Conservation (phyloP, 2,329 filamentous ascomycete genomes). For the Capronia americana region DNA sequence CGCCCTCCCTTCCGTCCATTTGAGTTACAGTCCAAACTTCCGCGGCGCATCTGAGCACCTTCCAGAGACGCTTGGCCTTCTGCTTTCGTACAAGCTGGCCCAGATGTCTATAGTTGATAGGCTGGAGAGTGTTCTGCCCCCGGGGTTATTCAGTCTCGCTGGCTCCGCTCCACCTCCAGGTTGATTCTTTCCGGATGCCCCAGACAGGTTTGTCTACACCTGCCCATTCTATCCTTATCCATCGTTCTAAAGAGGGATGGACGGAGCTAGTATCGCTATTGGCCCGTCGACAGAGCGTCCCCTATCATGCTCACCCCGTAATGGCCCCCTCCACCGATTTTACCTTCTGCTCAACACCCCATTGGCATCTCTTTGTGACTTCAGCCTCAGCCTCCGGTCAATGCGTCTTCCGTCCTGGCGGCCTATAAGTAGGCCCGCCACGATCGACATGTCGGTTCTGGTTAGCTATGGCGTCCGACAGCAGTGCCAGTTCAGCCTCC, state of each 20-base stretch:
- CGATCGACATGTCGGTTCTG: not conserved
- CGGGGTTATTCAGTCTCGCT: not conserved
- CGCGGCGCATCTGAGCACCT: not conserved
- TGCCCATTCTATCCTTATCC: not conserved
- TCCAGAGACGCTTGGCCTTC: not conserved
- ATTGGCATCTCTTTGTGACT: not conserved
- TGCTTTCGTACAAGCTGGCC: not conserved
- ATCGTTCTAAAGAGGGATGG: not conserved
- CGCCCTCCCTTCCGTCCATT: not conserved
- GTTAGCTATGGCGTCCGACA: constrained; percentile 24
- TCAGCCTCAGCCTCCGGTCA: not conserved
- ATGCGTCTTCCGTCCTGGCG: not conserved
- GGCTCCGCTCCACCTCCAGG: not conserved
- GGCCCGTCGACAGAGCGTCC: not conserved
- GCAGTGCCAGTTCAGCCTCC: constrained; percentile 14
- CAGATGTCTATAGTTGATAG: not conserved
- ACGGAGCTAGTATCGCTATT: not conserved
- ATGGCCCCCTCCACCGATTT: not conserved
- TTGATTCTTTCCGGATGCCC: not conserved
- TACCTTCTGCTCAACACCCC: constrained; percentile 9
- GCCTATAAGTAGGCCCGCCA: not conserved
- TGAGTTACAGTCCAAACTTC: not conserved
- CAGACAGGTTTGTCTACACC: not conserved
- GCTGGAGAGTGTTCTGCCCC: not conserved
- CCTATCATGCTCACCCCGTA: not conserved